A percentile compares a stretch with the other conserved stretches of the same genome.
phyloP scores from a whole-genome alignment of 164 flowering plant species.

The Chloranthus sessilifolius region DNA sequence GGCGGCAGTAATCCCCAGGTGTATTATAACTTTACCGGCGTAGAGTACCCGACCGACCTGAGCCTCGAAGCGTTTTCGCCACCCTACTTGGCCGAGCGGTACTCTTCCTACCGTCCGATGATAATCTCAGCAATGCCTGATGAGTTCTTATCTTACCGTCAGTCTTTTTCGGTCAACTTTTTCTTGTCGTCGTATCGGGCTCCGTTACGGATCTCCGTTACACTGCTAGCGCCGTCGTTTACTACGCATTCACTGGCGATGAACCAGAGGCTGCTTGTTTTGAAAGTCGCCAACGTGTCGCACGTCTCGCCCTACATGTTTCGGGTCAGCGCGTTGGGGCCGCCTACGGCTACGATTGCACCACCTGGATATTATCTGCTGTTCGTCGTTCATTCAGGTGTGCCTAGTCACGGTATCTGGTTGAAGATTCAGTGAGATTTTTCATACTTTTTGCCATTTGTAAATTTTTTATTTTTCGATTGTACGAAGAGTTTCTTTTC shows the following conservation, averaged over 20 bases:
- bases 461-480: no score
- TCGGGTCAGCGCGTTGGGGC: slow-evolving; percentile 43
- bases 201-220: slow-evolving; percentile 27
- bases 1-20: slow-evolving; percentile 90
- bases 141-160: slow-evolving; percentile 27
- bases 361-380: slow-evolving; percentile 86
- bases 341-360: slow-evolving; percentile 41
- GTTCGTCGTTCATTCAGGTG: slow-evolving; percentile 59
- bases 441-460: no score
- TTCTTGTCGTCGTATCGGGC: slow-evolving; percentile 16
- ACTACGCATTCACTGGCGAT: slow-evolving; percentile 66
- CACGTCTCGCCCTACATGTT: slow-evolving; percentile 26
- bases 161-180: slow-evolving; percentile 34
- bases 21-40: slow-evolving; percentile 47
- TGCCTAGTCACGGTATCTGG: slow-evolving; percentile 70
- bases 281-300: slow-evolving; percentile 20
- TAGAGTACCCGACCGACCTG: slow-evolving; percentile 62
- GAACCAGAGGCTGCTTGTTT: slow-evolving; percentile 68
- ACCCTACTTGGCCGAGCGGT: slow-evolving; percentile 32
- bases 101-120: slow-evolving; percentile 33
- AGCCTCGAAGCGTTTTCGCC: slow-evolving; percentile 74
- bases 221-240: slow-evolving; percentile 65
- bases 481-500: no score
- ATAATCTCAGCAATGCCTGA: slow-evolving; percentile 27
- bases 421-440: slow-evolving; percentile 42